Conservation (phyloP, 1,284 basidiomycete genomes). For the Tilletiopsis washingtonensis region DNA sequence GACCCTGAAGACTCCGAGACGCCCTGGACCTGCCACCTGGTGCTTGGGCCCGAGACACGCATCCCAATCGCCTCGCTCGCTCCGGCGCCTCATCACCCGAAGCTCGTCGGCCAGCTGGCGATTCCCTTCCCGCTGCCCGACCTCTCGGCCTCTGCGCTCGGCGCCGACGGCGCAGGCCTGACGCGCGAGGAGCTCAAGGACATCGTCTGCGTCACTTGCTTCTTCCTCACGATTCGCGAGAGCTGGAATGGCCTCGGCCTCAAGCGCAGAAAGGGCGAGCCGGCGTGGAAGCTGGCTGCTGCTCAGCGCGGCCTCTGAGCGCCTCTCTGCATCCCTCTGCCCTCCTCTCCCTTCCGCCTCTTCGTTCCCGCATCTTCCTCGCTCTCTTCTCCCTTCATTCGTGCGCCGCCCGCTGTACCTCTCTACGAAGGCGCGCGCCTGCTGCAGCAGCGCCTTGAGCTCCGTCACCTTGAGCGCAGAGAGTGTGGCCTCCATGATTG, state of each 20-base stretch:
- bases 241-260: slow-evolving; percentile 76
- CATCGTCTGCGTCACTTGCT: slow-evolving; percentile 72
- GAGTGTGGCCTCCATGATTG: slow-evolving; percentile 5
- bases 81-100: slow-evolving; percentile 95
- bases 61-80: slow-evolving; percentile 52
- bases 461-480: slow-evolving; percentile 31
- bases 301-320: slow-evolving; percentile 8
- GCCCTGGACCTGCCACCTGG: slow-evolving; percentile 71
- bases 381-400: too few species aligned
- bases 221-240: slow-evolving; percentile 89
- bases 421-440: too few species aligned
- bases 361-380: too few species aligned
- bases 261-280: slow-evolving; percentile 53
- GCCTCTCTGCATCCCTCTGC: too few species aligned
- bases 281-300: neutral
- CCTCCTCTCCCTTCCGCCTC: too few species aligned
- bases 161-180: slow-evolving; percentile 32
- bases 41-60: slow-evolving; percentile 45
- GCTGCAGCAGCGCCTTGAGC: slow-evolving; percentile 29
- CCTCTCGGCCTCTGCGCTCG: slow-evolving; percentile 28
- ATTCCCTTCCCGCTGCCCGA: slow-evolving; percentile 67
- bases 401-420: too few species aligned
- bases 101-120: slow-evolving; percentile 81
- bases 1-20: slow-evolving; percentile 94
- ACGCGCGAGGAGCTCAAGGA: slow-evolving; percentile 92